These are phyloP conservation scores for Uromyces viciae-fabae DNA, from an alignment of 1,284 basidiomycete genomes.

Conservation along the genomic window DNA sequence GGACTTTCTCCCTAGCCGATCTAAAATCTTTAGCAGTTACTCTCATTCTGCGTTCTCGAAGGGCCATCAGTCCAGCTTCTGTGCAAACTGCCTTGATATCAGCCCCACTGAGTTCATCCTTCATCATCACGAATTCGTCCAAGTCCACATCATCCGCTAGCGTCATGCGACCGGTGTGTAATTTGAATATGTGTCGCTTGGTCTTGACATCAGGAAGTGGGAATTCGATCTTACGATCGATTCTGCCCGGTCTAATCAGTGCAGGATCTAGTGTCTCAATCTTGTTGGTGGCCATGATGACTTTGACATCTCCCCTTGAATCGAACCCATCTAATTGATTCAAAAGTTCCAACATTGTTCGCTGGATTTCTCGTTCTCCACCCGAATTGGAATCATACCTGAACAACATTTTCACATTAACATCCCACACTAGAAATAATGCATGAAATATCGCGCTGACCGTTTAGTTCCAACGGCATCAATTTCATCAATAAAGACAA, in stretches of 20 bases:
- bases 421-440: slow-evolving; percentile 63
- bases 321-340: slow-evolving; percentile 95
- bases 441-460: slow-evolving; percentile 73
- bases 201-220: slow-evolving; percentile 76
- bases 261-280: slow-evolving; percentile 95
- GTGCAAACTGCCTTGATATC: slow-evolving; percentile 97
- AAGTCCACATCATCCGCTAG: slow-evolving; percentile 85
- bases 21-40: slow-evolving; percentile 88
- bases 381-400: slow-evolving; percentile 58
- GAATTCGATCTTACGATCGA: slow-evolving; percentile 85
- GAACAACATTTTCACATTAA: neutral
- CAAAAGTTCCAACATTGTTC: slow-evolving; percentile 57
- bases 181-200: slow-evolving; percentile 93
- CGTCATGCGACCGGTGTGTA: slow-evolving; percentile 96
- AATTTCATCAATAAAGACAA: slow-evolving; percentile 59
- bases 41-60: slow-evolving; percentile 91
- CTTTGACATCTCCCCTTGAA: slow-evolving; percentile 97
- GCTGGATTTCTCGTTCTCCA: slow-evolving; percentile 58
- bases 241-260: slow-evolving; percentile 93
- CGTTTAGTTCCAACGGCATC: slow-evolving; percentile 59
- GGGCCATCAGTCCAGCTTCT: slow-evolving; percentile 88
- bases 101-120: slow-evolving; percentile 93
- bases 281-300: slow-evolving; percentile 76
- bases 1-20: slow-evolving; percentile 78
- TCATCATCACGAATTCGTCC: slow-evolving; percentile 91